A percentile compares a stretch with the other conserved stretches of the same genome.
These are phyloP conservation scores for Pezicula neosporulosa DNA, from an alignment of 2,329 filamentous ascomycete genomes.

Conservation along the genomic window DNA sequence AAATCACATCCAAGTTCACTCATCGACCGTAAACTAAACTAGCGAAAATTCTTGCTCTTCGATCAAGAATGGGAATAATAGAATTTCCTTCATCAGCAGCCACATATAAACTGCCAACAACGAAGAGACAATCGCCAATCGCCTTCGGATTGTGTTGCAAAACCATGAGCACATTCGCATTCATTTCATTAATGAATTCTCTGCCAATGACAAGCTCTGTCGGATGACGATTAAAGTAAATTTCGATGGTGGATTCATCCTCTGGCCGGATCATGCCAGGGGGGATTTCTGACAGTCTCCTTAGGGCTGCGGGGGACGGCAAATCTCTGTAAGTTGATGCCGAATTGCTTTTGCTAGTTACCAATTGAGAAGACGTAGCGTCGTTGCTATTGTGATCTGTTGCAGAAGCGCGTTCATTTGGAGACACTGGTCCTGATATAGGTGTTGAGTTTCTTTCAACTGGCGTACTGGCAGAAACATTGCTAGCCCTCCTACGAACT, in stretches of 20 bases:
- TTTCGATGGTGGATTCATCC: constrained; percentile 25
- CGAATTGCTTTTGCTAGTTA: background rate
- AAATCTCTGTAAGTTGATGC: constrained; percentile 1
- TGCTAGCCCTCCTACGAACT: background rate
- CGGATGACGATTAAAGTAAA: constrained; percentile 29
- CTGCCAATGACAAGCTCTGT: constrained; percentile 25
- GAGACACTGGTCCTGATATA: too few relatives aligned
- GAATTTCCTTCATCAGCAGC: constrained; percentile 9
- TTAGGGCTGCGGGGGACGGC: background rate
- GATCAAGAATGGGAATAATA: constrained; percentile 21
- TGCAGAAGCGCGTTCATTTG: background rate
- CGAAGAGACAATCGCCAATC: constrained; percentile 26
- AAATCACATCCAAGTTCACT: constrained; percentile 17
- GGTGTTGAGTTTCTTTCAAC: too few relatives aligned
- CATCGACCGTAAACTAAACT: constrained; percentile 22
- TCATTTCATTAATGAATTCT: constrained; percentile 31
- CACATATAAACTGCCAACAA: constrained; percentile 27
- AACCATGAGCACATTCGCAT: constrained; percentile 25
- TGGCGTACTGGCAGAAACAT: background rate
- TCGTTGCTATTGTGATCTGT: background rate
- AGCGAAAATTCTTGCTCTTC: constrained; percentile 26
- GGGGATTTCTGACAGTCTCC: constrained; percentile 17
- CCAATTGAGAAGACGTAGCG: background rate
- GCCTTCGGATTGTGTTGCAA: constrained; percentile 25
- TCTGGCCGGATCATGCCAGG: constrained; percentile 20